Percentiles rank a stretch among this genome's conserved stretches.
Evolutionary conservation across 2,329 filamentous ascomycete genomes (phyloP).

Genomic region (Hypoxylon sp.): DNA sequence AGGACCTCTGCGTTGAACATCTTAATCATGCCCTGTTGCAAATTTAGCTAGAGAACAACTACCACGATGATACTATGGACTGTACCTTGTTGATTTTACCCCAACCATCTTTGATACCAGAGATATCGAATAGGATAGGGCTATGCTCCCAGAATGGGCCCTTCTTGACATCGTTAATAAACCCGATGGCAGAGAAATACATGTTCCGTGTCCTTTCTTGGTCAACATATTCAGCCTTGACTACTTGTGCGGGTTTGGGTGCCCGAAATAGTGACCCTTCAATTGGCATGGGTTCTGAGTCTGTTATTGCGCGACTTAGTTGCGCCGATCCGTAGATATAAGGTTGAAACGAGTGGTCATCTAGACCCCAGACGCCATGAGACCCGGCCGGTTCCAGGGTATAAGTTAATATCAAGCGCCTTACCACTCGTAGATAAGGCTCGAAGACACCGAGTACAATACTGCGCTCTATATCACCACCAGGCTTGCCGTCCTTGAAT

Average conservation of each 20-base stretch:
- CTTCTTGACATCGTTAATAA: conserved; percentile 97
- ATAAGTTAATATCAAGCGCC: conserved; percentile 88
- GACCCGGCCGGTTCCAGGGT: conserved; percentile 95
- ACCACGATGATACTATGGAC: conserved; percentile 1
- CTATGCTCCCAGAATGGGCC: conserved; percentile 98
- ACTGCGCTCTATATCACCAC: conserved; percentile 76
- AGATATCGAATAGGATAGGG: conserved; percentile 94
- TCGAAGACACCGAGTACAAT: conserved; percentile 88
- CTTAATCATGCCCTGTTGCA: conserved; percentile 89
- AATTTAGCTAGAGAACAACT: conserved; percentile 22
- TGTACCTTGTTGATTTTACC: conserved; percentile 92
- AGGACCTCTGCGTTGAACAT: conserved; percentile 99
- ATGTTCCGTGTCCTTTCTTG: conserved; percentile 78
- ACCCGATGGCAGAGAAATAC: conserved; percentile 96
- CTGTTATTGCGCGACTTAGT: conserved; percentile 80
- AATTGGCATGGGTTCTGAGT: conserved; percentile 74
- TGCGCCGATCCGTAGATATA: conserved; percentile 98
- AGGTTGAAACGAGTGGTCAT: conserved; percentile 93
- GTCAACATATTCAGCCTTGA: conserved; percentile 74
- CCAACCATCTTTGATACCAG: conserved; percentile 93
- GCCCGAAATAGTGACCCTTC: conserved; percentile 83
- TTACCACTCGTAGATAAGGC: conserved; percentile 80
- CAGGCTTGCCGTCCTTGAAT: conserved; percentile 72
- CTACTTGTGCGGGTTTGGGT: conserved; percentile 79
- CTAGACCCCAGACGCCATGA: conserved; percentile 98